Evolutionary conservation across 495 filamentous ascomycete genomes (phyloP), one percentile per base, ranked within the genome.

Genomic region (Podospora fimiseda): DNA sequence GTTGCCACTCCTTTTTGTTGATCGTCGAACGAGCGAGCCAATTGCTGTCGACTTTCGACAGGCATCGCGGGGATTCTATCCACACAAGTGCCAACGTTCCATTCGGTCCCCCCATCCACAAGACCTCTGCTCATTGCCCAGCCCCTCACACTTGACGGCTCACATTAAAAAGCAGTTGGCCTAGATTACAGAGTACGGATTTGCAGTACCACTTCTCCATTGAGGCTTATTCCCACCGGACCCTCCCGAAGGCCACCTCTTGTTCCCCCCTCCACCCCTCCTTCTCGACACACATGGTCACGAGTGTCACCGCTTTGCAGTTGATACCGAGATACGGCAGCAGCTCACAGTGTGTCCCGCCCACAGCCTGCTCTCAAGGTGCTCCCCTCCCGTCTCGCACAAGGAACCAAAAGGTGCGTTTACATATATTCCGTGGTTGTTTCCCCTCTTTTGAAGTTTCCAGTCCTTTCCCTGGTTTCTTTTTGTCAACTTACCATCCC

Each of bases 41-140:
- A 33, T 33, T 33, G 27, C 6, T 11, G 11, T 33, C 11, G 27
- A 33, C 11, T 19, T 57, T 52, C 44, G 7, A 39, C 49, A 38
- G 39, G 43, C 43, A 22, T 57, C 40, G 55, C 45, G 55, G 55
- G 55, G 49, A 49, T 57, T 57, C 55, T 11, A 44, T 46, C n/a
- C n/a, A n/a, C n/a, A 33, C 27, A 5, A 33, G 6, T 33, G 6
- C 27, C 33, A 49, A 41, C 30, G 45, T 52, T 45, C 55, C 45
- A 50, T 52, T 43, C 9, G 9, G 11, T 50, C 47, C 37, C 36
- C 36, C 16, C 19, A 14, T 45, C 43, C 19, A 22, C 15, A n/a
- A 41, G 36, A 60, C 14, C 33, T 33, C n/a, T n/a, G n/a, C n/a
- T n/a, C n/a, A n/a, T n/a, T n/a, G n/a, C n/a, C n/a, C n/a, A n/a